Evolutionary conservation across 2,329 filamentous ascomycete genomes (phyloP).

Genomic region (Sporothrix brasiliensis): DNA sequence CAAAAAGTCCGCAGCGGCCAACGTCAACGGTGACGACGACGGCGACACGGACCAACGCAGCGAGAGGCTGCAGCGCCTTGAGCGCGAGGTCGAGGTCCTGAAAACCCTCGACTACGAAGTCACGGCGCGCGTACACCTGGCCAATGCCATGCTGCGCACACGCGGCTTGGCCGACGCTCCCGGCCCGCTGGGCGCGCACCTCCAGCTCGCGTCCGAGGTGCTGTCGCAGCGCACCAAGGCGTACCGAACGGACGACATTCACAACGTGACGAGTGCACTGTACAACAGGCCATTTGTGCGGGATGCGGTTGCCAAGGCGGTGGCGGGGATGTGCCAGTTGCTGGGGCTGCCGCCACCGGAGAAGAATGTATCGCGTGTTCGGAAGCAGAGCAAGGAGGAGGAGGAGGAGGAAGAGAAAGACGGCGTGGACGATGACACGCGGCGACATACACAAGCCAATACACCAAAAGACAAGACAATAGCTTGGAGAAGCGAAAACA

Average conservation of each 20-base stretch:
- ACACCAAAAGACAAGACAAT: background rate
- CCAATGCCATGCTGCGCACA: conserved; percentile 57
- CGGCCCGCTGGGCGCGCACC: conserved; percentile 45
- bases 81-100: conserved; percentile 61
- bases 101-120: conserved; percentile 64
- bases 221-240: conserved; percentile 52
- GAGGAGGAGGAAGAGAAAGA: conserved; percentile 34
- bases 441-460: conserved; percentile 4
- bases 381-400: conserved; percentile 39
- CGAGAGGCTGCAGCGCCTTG: conserved; percentile 61
- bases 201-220: conserved; percentile 47
- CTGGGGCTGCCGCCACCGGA: conserved; percentile 55
- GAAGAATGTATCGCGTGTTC: conserved; percentile 39
- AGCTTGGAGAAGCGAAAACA: background rate
- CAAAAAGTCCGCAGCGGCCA: background rate
- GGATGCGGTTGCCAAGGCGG: conserved; percentile 53
- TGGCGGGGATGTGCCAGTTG: conserved; percentile 53
- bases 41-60: conserved; percentile 38
- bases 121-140: conserved; percentile 59
- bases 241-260: conserved; percentile 57
- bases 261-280: conserved; percentile 63
- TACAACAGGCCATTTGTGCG: conserved; percentile 58
- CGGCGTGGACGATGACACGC: background rate
- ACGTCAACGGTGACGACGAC: background rate
- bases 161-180: conserved; percentile 56